Base-by-base conservation (phyloP, 352 stramenopile genomes). In the Hyaloperonospora arabidopsidis region DNA sequence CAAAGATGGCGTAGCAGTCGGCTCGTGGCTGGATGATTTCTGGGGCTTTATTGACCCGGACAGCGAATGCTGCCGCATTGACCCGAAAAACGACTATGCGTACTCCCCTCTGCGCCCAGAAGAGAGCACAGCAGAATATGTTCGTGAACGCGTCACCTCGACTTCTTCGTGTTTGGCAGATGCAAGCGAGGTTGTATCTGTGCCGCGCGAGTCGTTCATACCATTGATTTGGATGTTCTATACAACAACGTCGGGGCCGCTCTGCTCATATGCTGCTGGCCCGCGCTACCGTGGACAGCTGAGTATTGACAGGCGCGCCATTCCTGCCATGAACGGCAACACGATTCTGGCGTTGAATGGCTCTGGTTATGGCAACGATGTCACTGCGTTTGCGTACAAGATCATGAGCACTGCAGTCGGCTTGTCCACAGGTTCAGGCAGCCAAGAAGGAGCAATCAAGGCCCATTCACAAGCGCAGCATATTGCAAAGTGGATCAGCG, bases 1-100 rank as follows among this genome's bases (percentile, higher is more conserved):
- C 36, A 75, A 70, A 45, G 58, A 67, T 2, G 65, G 64, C 17
- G 32, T 28, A 19, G 57, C 77, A 25, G 72, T 79, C 55, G 69
- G 68, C 25, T 90, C 80, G 32, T 90, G 80, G 80, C 59, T 89
- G 17, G 80, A 90, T 60, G 72, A 88, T 50, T 86, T 88, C 59
- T 89, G 78, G 78, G 38, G 57, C 6, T 90, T 89, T 61, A 58
- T 79, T 35, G 69, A 74, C 12, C 63, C 76, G 10, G 66, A 79
- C 28, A 84, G 44, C 34, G 80, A 87, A 54, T 90, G 80, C 52
- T 90, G 80, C 35, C 75, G 74, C 6, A 61, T 88, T 28, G 64
- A 87, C 21, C 17, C 35, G 2, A 52, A 51, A 19, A 65, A 72
- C 11, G 54, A 54, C 32, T 68, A 67, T 4, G 46, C 61, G 5